Evolutionary conservation across 192 early-diverging fungal genomes (phyloP).

Genomic region (Backusella westeae): DNA sequence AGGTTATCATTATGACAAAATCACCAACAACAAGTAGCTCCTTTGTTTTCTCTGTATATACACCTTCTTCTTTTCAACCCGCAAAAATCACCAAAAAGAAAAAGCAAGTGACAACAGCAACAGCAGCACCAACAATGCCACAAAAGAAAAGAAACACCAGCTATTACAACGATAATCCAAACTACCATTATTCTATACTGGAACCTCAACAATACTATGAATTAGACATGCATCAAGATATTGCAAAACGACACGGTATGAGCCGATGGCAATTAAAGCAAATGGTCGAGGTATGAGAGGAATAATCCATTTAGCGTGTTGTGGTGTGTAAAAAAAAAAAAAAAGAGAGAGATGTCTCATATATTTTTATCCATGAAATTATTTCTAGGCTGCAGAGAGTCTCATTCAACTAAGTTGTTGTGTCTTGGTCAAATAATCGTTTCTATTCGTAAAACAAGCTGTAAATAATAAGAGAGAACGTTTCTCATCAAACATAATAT

Average conservation of each 20-base stretch:
- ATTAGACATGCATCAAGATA: not conserved
- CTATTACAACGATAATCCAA: not conserved
- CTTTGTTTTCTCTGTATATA: not conserved
- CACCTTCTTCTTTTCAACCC: not conserved
- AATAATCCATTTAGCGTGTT: not conserved
- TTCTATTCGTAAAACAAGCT: not conserved
- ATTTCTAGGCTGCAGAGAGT: not conserved
- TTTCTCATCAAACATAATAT: not conserved
- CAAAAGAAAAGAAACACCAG: not conserved
- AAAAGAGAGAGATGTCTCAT: not conserved
- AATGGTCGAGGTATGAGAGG: not conserved
- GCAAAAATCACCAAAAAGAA: not conserved
- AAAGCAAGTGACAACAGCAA: not conserved
- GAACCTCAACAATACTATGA: not conserved
- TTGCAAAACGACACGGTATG: slow-evolving; percentile 2
- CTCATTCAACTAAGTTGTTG: slow-evolving; percentile 2
- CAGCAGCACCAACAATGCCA: not conserved
- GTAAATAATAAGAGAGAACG: not conserved
- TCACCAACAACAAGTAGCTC: not conserved
- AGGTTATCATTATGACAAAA: not conserved
- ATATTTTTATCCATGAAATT: not conserved
- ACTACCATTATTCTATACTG: not conserved
- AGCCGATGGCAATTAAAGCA: not conserved
- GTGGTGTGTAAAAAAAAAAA: not conserved
- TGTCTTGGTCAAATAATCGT: not conserved